Percentiles rank a stretch among this genome's conserved stretches.
These are phyloP conservation scores for Tulasnella sp. DNA, from an alignment of 768 basidiomycete genomes.

Conservation along the genomic window DNA sequence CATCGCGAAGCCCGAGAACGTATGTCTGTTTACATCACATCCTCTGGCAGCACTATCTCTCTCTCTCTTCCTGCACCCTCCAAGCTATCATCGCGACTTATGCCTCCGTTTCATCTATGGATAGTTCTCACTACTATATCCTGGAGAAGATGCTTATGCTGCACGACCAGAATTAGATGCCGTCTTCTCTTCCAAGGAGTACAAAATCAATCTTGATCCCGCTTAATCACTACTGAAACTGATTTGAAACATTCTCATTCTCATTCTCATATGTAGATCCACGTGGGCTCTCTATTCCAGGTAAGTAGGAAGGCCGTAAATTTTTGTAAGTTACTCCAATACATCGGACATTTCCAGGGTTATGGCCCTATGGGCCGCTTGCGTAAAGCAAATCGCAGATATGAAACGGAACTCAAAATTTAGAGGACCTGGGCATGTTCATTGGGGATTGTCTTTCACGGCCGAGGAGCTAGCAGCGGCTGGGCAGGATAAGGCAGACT, in stretches of 20 bases:
- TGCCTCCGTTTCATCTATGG: too few species aligned
- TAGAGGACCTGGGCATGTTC: too few species aligned
- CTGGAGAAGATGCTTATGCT: constrained; percentile 12
- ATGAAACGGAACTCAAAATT: neutral
- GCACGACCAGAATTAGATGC: neutral
- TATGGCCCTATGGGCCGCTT: constrained; percentile 8
- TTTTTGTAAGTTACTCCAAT: too few species aligned
- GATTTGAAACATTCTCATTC: neutral
- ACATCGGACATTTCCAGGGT: too few species aligned
- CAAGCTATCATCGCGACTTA: too few species aligned
- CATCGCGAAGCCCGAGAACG: constrained; percentile 15
- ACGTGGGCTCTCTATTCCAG: constrained; percentile 13
- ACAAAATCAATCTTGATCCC: too few species aligned
- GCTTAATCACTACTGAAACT: neutral
- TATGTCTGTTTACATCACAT: neutral
- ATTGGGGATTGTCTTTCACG: too few species aligned
- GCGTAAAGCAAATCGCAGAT: neutral
- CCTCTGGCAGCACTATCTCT: too few species aligned
- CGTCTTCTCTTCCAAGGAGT: constrained; percentile 10
- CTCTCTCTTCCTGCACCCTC: too few species aligned
- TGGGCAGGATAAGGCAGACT: constrained; percentile 9
- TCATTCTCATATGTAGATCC: neutral
- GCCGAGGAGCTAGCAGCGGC: neutral
- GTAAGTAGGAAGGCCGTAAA: too few species aligned
- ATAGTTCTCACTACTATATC: constrained; percentile 14